Evolutionary conservation across 2,329 filamentous ascomycete genomes (phyloP).

Genomic region (Penicillium italicum): DNA sequence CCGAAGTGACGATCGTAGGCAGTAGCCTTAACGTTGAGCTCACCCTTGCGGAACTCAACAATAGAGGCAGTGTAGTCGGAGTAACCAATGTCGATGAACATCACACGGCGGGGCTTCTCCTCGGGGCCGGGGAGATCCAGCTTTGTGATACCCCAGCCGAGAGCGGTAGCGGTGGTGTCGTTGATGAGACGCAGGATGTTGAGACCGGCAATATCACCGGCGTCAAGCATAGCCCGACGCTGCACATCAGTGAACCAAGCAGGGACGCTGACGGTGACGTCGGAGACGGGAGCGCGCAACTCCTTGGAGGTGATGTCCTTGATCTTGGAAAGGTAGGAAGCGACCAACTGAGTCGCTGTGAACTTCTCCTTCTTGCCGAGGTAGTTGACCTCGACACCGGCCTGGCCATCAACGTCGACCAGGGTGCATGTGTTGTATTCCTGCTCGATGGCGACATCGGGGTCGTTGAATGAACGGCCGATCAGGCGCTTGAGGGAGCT

Average conservation of each 20-base stretch:
- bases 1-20: slow-evolving; percentile 94
- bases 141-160: slow-evolving; percentile 98
- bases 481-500: slow-evolving; percentile 86
- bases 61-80: slow-evolving; percentile 93
- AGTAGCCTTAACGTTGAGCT: slow-evolving; percentile 88
- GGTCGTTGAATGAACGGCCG: slow-evolving; percentile 80
- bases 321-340: slow-evolving; percentile 95
- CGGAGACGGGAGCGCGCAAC: slow-evolving; percentile 84
- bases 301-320: slow-evolving; percentile 82
- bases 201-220: slow-evolving; percentile 86
- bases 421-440: slow-evolving; percentile 82
- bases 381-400: slow-evolving; percentile 90
- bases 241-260: slow-evolving; percentile 97
- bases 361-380: slow-evolving; percentile 93
- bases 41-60: slow-evolving; percentile 95
- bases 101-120: slow-evolving; percentile 86
- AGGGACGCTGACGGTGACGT: slow-evolving; percentile 90
- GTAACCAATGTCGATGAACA: slow-evolving; percentile 92
- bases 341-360: slow-evolving; percentile 86
- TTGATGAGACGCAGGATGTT: slow-evolving; percentile 94
- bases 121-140: slow-evolving; percentile 82
- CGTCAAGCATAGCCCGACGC: slow-evolving; percentile 83
- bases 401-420: slow-evolving; percentile 87
- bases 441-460: slow-evolving; percentile 90
- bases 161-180: slow-evolving; percentile 91